phyloP scores from a whole-genome alignment of 495 filamentous ascomycete genomes.

The Penicillium subrubescens region DNA sequence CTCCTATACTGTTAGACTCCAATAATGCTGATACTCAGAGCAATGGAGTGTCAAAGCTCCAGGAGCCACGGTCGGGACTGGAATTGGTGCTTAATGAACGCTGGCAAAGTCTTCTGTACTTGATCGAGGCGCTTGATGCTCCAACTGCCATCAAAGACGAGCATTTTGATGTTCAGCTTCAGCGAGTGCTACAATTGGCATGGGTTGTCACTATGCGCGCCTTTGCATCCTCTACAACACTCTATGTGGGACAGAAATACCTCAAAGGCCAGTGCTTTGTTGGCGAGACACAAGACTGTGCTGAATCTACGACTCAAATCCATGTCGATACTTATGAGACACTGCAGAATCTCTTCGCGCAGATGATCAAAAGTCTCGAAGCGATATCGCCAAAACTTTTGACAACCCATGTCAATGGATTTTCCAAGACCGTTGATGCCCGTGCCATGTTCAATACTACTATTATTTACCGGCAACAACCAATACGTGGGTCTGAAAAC shows the following conservation, averaged over 20 bases:
- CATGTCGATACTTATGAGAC: conserved; percentile 19
- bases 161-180: conserved; percentile 21
- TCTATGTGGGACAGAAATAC: conserved; percentile 22
- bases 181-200: conserved; percentile 20
- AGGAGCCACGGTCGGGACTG: background rate
- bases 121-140: conserved; percentile 14
- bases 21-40: background rate
- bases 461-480: conserved; percentile 15
- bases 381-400: background rate
- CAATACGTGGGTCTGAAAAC: background rate
- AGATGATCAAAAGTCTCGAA: background rate
- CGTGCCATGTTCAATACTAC: conserved; percentile 1
- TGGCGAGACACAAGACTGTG: background rate
- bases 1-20: conserved; percentile 14
- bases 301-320: conserved; percentile 3
- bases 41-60: background rate
- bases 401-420: background rate
- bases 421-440: background rate
- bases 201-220: conserved; percentile 15
- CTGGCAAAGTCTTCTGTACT: conserved; percentile 8
- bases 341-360: conserved; percentile 10
- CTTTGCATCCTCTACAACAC: conserved; percentile 15
- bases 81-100: conserved; percentile 7
- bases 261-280: conserved; percentile 15
- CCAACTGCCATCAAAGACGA: background rate